These are phyloP conservation scores for Simplicillium sp. DNA, from an alignment of 2,329 filamentous ascomycete species.

Conservation along the genomic window DNA sequence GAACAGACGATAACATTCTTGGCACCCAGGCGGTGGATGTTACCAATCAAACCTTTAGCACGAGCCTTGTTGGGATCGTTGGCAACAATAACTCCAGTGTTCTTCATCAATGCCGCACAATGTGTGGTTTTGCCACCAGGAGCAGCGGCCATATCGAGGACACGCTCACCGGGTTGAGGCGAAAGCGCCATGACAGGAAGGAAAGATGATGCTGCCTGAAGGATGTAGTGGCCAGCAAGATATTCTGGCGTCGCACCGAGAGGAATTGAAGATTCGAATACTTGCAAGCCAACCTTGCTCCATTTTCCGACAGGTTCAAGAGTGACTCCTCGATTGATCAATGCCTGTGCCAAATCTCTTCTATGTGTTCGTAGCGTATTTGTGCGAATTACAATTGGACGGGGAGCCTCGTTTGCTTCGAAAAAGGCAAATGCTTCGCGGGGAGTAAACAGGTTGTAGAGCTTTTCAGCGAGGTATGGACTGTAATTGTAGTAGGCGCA, in stretches of 20 bases:
- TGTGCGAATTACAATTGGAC: conserved; percentile 91
- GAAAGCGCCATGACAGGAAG: conserved; percentile 95
- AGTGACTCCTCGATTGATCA: conserved; percentile 94
- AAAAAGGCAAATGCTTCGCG: conserved; percentile 97
- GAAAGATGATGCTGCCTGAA: conserved; percentile 94
- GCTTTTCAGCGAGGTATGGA: conserved; percentile 87
- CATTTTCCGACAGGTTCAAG: conserved; percentile 96
- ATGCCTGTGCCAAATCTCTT: conserved; percentile 76
- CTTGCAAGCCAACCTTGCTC: conserved; percentile 94
- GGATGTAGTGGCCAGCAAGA: conserved; percentile 92
- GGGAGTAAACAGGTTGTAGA: conserved; percentile 85
- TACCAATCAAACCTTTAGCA: conserved; percentile 95
- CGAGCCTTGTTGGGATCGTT: conserved; percentile 93
- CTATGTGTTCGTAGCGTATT: conserved; percentile 79
- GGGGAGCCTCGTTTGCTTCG: conserved; percentile 92
- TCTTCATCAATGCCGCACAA: conserved; percentile 91
- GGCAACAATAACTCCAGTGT: conserved; percentile 89
- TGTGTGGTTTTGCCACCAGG: conserved; percentile 96
- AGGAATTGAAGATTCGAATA: conserved; percentile 81
- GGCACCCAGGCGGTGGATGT: conserved; percentile 88
- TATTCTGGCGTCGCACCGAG: conserved; percentile 96
- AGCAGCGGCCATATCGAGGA: conserved; percentile 90
- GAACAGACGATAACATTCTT: conserved; percentile 94
- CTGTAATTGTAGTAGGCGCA: conserved; percentile 97
- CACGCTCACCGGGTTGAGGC: conserved; percentile 76